Base-by-base conservation (phyloP, 805 yeast genomes). In the Teunomyces cretensis region DNA sequence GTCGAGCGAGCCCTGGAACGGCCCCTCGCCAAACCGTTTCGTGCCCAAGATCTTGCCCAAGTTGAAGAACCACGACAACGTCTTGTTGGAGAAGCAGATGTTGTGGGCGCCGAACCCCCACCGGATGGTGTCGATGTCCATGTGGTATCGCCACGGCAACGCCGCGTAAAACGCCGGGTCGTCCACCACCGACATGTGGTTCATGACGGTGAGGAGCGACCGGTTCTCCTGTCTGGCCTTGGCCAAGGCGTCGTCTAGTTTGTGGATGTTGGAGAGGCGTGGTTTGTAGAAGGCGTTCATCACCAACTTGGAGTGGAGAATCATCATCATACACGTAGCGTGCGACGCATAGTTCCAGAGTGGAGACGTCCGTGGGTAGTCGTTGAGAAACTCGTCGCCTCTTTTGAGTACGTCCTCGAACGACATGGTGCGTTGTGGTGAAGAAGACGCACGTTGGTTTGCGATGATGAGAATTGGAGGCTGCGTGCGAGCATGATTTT, bases 71-170 rank as follows among this genome's bases (percentile, higher is more conserved):
- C 59, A 73, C 7, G 81, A 64, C 2, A 77, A 61, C 2, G 73
- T 54, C 19, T 64, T 65, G 48, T 70, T 78, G 17, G 81, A 77
- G 65, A 94, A 92, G 61, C 98, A 92, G 32, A 92, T 80, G 61
- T 94, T 91, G 41, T 84, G 80, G 9, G 99, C 99, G 0, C 96
- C 99, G 44, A 94, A 72, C 4, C 97, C 91, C 98, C 98, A 92
- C 57, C 99, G 75, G 43, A 89, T 80, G 43, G 79, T 76, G 50
- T 82, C 86, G 13, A 86, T 67, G 45, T 81, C 79, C 11, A 70
- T 64, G 53, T 80, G 86, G 53, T 78, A 79, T 31, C 80, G 73
- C 79, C 83, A 76, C 0, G 97, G 96, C 46, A 91, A 71, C 30
- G 86, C 79, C 0, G 95, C 96, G 88, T 95, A 92, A 36, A 88